Evolutionary conservation across 257 asterid genomes (phyloP), one percentile per base, ranked within the genome.

Genomic region (Nyctanthes arbortristis): DNA sequence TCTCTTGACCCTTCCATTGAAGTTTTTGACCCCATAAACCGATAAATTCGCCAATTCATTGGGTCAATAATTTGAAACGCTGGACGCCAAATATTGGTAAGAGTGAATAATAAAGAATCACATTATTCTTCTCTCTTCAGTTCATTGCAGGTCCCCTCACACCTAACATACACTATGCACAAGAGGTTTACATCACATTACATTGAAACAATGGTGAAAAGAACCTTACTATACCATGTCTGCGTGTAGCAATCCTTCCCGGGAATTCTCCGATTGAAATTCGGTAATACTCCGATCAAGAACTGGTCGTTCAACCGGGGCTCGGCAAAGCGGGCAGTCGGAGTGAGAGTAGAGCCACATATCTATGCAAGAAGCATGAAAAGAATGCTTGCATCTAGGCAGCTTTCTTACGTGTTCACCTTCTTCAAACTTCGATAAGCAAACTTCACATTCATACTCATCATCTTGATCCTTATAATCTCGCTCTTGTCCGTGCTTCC

Each of bases 241-340:
- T 52, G 66, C 61, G 11, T 31, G 65, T 29, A 37, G 35, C 65
- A 73, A 30, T 33, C 75, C 75, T 27, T 66, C 68, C n/a, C 79
- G 22, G 49, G 78, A 67, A 56, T 40, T 3, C 58, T 27, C 65
- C 5, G 65, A 59, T 10, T 47, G 68, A 30, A 69, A 5, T 4
- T 45, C 20, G 30, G 18, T 20, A 10, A 32, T 35, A 33, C 5
- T 37, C n/a, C 52, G 64, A 52, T 47, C 37, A 31, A 27, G 36
- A 24, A 36, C 70, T 0, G 67, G 65, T 20, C 63, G 73, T 61
- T 75, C 86, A 63, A 81, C 86, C 6, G 65, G 75, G 58, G 89
- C 73, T 36, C 89, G 86, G 62, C 86, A 81, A 3, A 84, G 70
- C 0, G 86, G 89, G 35, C 89, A 84, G 7, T 81, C 86, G 37